Base-by-base conservation (phyloP, 805 yeast genomes). In the Schizosaccharomyces octosporus region DNA sequence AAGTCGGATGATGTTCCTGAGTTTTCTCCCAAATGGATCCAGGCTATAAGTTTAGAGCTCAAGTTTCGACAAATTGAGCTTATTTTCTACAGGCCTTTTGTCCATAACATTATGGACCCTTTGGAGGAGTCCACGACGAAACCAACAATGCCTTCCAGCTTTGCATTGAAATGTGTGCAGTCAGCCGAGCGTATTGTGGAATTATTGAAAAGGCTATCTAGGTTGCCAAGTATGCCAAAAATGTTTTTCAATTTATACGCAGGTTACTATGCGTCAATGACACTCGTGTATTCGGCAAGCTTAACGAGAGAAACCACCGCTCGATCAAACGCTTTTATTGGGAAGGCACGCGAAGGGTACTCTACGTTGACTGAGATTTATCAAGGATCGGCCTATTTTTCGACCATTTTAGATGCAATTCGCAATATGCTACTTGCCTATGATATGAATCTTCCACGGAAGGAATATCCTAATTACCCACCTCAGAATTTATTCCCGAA, bases 51-150 rank as follows among this genome's bases (percentile, higher is more conserved):
- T 15, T 45, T 63, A 5, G 63, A 65, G 13, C 60, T 72, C 62
- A 65, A 73, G 21, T 69, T 67, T 61, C 68, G 72, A 61, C 86
- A 87, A 68, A 85, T 87, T 62, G 85, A 84, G 69, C 81, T 87
- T 62, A 83, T 85, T 67, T 74, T 88, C 17, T 88, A 87, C 67
- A 78, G 95, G 60, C 96, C 96, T 1, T 88, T 87, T 69, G 84
- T 88, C 65, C 95, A 87, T 72, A 86, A 83, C 27, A 51, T 51
- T 24, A 29, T 7, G 31, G n/a, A 21, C 6, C 36, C 57, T 3
- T 7, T 24, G 19, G 57, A 51, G n/a, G 19, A 51, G n/a, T 17
- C 31, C 9, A 51, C 11, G n/a, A 39, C 9, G 36, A 17, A 21
- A 29, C 36, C 57, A 27, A 29, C n/a, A 17, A 29, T 24, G 27